Evolutionary conservation across 805 yeast genomes (phyloP).

Genomic region (Huiozyma sinensis): DNA sequence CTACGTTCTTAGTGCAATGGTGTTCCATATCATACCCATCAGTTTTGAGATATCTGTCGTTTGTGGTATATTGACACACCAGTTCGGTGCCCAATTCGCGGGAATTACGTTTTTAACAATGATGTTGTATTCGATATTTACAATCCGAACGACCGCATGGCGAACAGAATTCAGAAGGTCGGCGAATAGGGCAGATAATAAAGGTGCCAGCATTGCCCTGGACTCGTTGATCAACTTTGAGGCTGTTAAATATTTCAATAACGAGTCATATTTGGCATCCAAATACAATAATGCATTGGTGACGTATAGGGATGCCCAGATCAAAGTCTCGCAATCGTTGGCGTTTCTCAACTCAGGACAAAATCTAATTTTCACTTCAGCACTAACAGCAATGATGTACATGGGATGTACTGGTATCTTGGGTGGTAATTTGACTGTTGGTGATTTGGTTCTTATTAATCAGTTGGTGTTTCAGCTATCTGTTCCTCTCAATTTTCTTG

Average conservation of each 20-base stretch:
- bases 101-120: slow-evolving; percentile 80
- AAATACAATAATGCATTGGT: slow-evolving; percentile 69
- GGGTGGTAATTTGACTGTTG: slow-evolving; percentile 72
- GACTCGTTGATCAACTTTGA: slow-evolving; percentile 92
- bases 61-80: slow-evolving; percentile 86
- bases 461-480: slow-evolving; percentile 93
- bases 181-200: slow-evolving; percentile 88
- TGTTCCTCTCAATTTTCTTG: slow-evolving; percentile 88
- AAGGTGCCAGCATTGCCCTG: slow-evolving; percentile 89
- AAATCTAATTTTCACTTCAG: slow-evolving; percentile 70
- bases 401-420: slow-evolving; percentile 95
- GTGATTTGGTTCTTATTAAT: slow-evolving; percentile 88
- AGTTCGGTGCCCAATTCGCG: slow-evolving; percentile 83
- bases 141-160: slow-evolving; percentile 92
- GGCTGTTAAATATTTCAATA: slow-evolving; percentile 88
- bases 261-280: slow-evolving; percentile 67
- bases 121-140: slow-evolving; percentile 79
- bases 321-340: slow-evolving; percentile 75
- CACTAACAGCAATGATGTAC: slow-evolving; percentile 94
- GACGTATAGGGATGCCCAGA: slow-evolving; percentile 56
- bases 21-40: slow-evolving; percentile 91
- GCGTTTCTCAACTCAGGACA: slow-evolving; percentile 75
- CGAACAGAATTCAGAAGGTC: slow-evolving; percentile 81
- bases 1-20: slow-evolving; percentile 88
- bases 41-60: slow-evolving; percentile 87